Evolutionary conservation across 805 yeast species (phyloP).

Genomic region (Candida gorgasii): DNA sequence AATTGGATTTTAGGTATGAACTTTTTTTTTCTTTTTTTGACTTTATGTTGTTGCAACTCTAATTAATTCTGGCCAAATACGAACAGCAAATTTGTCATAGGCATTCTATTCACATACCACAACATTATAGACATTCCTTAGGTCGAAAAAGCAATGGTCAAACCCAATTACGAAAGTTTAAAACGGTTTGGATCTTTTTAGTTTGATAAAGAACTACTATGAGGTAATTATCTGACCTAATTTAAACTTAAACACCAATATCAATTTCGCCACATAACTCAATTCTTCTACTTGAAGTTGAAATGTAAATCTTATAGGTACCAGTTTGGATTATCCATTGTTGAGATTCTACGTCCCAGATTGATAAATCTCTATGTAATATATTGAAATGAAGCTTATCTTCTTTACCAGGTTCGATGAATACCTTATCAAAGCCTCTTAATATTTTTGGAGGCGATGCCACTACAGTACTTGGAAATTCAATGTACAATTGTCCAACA

Average conservation of each 20-base stretch:
- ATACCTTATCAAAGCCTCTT: constrained; percentile 59
- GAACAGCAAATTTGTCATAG: too few relatives aligned
- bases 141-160: too few relatives aligned
- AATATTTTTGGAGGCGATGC: constrained; percentile 54
- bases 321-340: constrained; percentile 63
- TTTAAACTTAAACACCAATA: constrained; percentile 25
- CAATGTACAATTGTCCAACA: constrained; percentile 56
- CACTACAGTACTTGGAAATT: constrained; percentile 47
- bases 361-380: constrained; percentile 52
- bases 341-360: constrained; percentile 56
- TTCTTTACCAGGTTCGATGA: constrained; percentile 42
- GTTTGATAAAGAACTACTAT: too few relatives aligned
- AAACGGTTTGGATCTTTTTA: too few relatives aligned
- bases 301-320: constrained; percentile 50
- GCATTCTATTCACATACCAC: too few relatives aligned
- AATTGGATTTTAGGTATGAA: too few relatives aligned
- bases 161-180: too few relatives aligned
- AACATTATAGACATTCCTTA: too few relatives aligned
- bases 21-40: too few relatives aligned
- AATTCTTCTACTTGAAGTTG: constrained; percentile 48
- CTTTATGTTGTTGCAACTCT: too few relatives aligned
- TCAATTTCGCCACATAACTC: constrained; percentile 49
- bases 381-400: constrained; percentile 44
- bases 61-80: too few relatives aligned
- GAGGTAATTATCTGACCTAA: neutral